Evolutionary conservation across 768 basidiomycete genomes (phyloP).

Genomic region (Neoboletus magnificus): DNA sequence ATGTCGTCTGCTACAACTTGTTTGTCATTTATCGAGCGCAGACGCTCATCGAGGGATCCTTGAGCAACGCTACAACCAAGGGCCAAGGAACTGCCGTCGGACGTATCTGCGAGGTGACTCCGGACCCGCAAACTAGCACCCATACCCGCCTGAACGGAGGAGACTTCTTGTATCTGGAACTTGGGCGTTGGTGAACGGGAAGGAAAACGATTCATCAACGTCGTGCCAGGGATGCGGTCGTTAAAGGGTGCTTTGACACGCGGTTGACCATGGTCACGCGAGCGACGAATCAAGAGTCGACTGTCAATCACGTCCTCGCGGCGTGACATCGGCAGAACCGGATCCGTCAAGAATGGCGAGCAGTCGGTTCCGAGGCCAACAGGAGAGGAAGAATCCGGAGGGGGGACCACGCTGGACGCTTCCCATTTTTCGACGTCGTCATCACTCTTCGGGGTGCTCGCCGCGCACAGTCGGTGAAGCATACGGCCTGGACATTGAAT

Average conservation of each 20-base stretch:
- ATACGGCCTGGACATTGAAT: neutral
- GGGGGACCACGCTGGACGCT: constrained; percentile 3
- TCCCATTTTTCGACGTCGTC: neutral
- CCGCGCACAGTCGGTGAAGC: neutral
- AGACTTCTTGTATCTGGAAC: neutral
- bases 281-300: neutral
- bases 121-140: neutral
- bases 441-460: constrained; percentile 8
- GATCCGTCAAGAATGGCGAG: neutral
- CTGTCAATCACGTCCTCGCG: neutral
- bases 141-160: neutral
- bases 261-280: neutral
- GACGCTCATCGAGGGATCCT: neutral
- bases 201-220: neutral
- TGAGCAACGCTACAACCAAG: neutral
- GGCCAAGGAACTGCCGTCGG: neutral
- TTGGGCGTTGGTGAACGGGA: neutral
- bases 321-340: neutral
- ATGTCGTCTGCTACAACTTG: neutral
- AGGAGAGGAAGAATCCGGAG: constrained; percentile 26
- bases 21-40: neutral
- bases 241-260: constrained; percentile 1
- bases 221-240: neutral
- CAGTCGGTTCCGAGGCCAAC: neutral
- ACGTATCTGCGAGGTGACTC: neutral